Conservation (phyloP, 2,329 filamentous ascomycete species). For the Teratosphaeria pseudoeucalypti region DNA sequence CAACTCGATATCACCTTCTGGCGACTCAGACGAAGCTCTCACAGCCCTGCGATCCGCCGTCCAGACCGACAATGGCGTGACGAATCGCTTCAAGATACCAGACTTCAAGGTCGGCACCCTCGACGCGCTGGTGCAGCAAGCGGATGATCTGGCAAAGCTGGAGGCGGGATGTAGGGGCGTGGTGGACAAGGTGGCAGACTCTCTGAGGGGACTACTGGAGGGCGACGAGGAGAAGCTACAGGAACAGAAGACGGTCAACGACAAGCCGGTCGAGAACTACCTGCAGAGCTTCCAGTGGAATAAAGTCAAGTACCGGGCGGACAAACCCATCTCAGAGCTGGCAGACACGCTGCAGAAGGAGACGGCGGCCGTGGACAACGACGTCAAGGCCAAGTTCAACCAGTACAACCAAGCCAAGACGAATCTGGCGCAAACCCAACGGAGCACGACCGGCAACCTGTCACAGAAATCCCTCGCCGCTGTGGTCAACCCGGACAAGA, state of each 20-base stretch:
- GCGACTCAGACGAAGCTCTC: constrained; percentile 71
- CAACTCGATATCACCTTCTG: constrained; percentile 71
- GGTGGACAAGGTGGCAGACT: constrained; percentile 79
- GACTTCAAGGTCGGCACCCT: constrained; percentile 97
- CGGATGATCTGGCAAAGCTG: constrained; percentile 86
- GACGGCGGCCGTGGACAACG: constrained; percentile 82
- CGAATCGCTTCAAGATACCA: constrained; percentile 70
- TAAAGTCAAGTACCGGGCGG: constrained; percentile 90
- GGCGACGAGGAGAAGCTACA: constrained; percentile 73
- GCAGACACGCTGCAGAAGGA: constrained; percentile 88
- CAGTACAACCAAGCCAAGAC: constrained; percentile 91
- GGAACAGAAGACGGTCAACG: constrained; percentile 86
- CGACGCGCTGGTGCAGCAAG: constrained; percentile 89
- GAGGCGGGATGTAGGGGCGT: constrained; percentile 69
- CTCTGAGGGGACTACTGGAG: constrained; percentile 70
- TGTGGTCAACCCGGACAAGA: constrained; percentile 62
- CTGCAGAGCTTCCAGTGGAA: constrained; percentile 88
- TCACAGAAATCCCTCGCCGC: constrained; percentile 87
- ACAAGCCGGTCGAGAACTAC: constrained; percentile 88
- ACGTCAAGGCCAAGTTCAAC: constrained; percentile 86
- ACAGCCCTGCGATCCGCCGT: constrained; percentile 63
- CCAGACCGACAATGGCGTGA: constrained; percentile 62
- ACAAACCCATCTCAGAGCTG: constrained; percentile 79
- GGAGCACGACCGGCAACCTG: constrained; percentile 88
- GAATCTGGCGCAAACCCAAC: constrained; percentile 67